Percentiles rank a stretch among this genome's conserved stretches.
Evolutionary conservation across 2,329 filamentous ascomycete species (phyloP).

Genomic region (Pestalotiopsis sp.): DNA sequence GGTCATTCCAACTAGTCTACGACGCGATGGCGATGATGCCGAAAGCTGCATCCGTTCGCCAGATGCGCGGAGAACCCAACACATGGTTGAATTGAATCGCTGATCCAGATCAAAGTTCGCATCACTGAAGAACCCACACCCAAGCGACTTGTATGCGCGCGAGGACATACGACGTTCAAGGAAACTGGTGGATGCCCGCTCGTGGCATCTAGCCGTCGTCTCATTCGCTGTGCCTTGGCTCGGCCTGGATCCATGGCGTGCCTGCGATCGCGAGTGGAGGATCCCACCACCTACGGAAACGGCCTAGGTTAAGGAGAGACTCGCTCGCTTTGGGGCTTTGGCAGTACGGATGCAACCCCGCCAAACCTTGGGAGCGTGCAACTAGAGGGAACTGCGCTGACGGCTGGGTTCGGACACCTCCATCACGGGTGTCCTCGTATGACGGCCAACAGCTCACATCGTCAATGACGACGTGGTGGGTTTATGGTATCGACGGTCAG

Average conservation of each 20-base stretch:
- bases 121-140: background rate
- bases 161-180: background rate
- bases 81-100: constrained; percentile 6
- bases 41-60: background rate
- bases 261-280: background rate
- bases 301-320: background rate
- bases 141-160: background rate
- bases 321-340: background rate
- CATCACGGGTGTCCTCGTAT: background rate
- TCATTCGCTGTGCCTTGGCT: constrained; percentile 36
- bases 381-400: background rate
- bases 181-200: constrained; percentile 24
- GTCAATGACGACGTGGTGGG: background rate
- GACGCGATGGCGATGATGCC: background rate
- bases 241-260: background rate
- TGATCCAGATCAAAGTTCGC: background rate
- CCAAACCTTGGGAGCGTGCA: background rate
- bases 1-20: background rate
- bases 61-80: background rate
- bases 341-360: background rate
- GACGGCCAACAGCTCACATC: background rate
- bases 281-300: background rate
- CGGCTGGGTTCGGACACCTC: constrained; percentile 3
- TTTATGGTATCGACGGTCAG: background rate
- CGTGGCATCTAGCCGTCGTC: constrained; percentile 40